A percentile compares a stretch with the other conserved stretches of the same genome.
These are phyloP conservation scores for Magnusiomyces magnusii DNA, from an alignment of 1,139 yeast species.

Conservation along the genomic window DNA sequence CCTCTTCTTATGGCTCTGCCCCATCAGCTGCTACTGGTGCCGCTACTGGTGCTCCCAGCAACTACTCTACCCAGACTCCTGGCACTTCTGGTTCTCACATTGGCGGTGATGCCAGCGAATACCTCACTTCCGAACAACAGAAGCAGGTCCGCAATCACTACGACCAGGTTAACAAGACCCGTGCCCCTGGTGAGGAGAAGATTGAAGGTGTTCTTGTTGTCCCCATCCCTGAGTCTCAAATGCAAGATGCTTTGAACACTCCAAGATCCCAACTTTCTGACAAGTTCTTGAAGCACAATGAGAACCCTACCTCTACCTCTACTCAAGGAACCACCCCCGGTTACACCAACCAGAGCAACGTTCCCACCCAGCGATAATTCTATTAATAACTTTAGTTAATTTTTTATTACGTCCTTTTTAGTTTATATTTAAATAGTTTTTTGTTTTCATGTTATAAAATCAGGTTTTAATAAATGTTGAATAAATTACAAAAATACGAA, in stretches of 20 bases:
- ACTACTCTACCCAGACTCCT: not conserved
- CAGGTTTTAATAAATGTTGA: too few species aligned
- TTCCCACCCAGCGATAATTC: not conserved
- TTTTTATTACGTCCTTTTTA: not conserved
- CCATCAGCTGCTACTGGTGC: conserved; percentile 1
- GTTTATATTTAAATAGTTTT: not conserved
- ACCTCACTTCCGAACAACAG: conserved; percentile 12
- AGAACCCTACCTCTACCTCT: not conserved
- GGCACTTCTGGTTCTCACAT: too few species aligned
- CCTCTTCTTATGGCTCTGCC: too few species aligned
- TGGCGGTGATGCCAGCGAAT: conserved; percentile 7
- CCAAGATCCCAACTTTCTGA: conserved; percentile 35
- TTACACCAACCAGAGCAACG: not conserved
- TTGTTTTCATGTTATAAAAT: not conserved
- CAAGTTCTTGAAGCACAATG: not conserved
- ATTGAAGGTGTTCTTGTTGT: conserved; percentile 13
- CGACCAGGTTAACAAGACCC: conserved; percentile 8
- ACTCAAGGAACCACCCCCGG: not conserved
- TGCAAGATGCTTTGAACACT: conserved; percentile 4
- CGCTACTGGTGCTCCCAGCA: not conserved
- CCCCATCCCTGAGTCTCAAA: conserved; percentile 10
- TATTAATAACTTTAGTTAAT: not conserved
- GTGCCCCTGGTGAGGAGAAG: conserved; percentile 11
- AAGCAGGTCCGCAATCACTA: conserved; percentile 10
- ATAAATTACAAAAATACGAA: too few species aligned